A percentile compares a stretch with the other conserved stretches of the same genome.
These are phyloP conservation scores for Panicum miliaceum DNA, from an alignment of 176 grass and related monocot species.

Conservation along the genomic window DNA sequence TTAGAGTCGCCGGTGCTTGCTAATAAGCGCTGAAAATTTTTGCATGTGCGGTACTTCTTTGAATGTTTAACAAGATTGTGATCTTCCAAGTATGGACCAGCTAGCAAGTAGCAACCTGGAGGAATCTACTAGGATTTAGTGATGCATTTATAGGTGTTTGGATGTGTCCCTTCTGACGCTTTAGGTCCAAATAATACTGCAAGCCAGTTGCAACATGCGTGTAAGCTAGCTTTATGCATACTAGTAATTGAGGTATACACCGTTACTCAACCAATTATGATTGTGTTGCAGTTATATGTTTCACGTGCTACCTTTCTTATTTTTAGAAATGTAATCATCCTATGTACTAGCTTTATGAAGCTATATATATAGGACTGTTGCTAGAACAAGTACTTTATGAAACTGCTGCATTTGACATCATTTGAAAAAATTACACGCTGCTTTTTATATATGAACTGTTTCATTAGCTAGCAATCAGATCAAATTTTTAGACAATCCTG, in stretches of 20 bases:
- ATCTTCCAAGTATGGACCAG: background rate
- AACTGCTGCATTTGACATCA: too few species aligned
- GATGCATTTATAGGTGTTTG: background rate
- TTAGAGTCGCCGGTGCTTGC: too few species aligned
- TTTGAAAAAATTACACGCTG: too few species aligned
- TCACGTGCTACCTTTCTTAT: background rate
- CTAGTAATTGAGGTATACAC: background rate
- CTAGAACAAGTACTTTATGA: too few species aligned
- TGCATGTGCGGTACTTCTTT: too few species aligned
- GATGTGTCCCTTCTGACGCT: background rate
- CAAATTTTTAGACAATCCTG: too few species aligned
- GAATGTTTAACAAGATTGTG: too few species aligned
- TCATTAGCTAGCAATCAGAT: too few species aligned
- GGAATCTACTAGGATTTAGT: background rate
- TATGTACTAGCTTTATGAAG: background rate
- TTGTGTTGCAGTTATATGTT: background rate
- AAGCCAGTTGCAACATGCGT: background rate
- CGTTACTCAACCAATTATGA: background rate
- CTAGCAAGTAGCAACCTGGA: background rate
- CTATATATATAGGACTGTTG: too few species aligned
- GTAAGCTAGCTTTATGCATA: background rate
- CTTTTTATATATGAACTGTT: too few species aligned
- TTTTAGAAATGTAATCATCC: background rate
- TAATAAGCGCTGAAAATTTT: too few species aligned
- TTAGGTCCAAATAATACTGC: background rate